Conservation (phyloP, 2,329 filamentous ascomycete species). For the Diatrype stigma region DNA sequence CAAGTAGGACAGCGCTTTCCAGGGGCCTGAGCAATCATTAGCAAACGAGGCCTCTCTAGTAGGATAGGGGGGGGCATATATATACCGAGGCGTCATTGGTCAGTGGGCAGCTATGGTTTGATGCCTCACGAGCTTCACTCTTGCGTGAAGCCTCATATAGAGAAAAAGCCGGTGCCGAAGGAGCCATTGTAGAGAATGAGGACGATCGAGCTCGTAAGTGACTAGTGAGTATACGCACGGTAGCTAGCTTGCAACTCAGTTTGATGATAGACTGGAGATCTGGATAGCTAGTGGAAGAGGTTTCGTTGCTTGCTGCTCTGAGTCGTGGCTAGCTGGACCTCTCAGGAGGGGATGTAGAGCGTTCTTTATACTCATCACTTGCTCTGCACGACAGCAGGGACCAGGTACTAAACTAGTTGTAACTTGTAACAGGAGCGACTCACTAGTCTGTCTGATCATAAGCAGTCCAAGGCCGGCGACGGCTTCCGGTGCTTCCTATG, state of each 20-base stretch:
- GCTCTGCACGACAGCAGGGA: not conserved
- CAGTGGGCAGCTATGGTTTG: conserved; percentile 4
- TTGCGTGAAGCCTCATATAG: conserved; percentile 2
- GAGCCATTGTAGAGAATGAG: conserved; percentile 8
- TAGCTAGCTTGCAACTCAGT: not conserved
- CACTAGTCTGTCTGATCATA: not conserved
- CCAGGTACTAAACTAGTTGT: not conserved
- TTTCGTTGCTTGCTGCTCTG: not conserved
- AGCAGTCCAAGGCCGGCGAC: not conserved
- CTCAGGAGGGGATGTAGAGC: not conserved
- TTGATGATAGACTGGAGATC: too few relatives aligned
- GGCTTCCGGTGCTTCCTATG: not conserved
- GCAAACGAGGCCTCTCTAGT: conserved; percentile 1
- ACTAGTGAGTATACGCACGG: not conserved
- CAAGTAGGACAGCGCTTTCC: conserved; percentile 19
- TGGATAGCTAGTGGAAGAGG: too few relatives aligned
- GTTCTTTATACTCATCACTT: not conserved
- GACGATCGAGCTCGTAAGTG: not conserved
- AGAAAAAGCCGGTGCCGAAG: conserved; percentile 8
- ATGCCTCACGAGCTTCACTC: conserved; percentile 5
- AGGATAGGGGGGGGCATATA: conserved; percentile 1
- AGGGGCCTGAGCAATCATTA: conserved; percentile 13
- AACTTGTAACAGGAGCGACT: not conserved
- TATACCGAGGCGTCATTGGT: conserved; percentile 16
- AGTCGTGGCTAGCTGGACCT: not conserved